Evolutionary conservation across 306 rosid genomes (phyloP).

Genomic region (Ziziphus jujuba): DNA sequence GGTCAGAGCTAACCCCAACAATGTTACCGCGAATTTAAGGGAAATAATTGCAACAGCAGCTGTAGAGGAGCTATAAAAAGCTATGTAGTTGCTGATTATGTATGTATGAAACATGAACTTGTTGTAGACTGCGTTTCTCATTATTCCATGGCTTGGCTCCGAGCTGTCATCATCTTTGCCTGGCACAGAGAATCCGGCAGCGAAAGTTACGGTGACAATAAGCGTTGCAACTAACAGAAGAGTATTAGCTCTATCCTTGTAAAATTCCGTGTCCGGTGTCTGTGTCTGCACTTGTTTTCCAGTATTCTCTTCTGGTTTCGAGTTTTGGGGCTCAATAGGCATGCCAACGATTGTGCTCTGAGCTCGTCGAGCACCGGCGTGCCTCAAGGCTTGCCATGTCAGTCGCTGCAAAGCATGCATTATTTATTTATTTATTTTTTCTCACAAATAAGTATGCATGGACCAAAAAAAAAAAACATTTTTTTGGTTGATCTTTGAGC

Average conservation of each 20-base stretch:
- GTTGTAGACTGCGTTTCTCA: too few relatives aligned
- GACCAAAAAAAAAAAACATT: too few relatives aligned
- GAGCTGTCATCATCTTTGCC: too few relatives aligned
- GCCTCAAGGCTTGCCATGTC: too few relatives aligned
- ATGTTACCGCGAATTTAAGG: slow-evolving; percentile 2
- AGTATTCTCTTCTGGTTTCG: too few relatives aligned
- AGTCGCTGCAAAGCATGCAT: too few relatives aligned
- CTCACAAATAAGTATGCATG: not conserved
- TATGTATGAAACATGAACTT: slow-evolving; percentile 11
- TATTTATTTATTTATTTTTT: too few relatives aligned
- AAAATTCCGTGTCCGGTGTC: not conserved
- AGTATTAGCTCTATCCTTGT: slow-evolving; percentile 14
- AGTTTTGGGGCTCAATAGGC: too few relatives aligned
- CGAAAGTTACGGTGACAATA: slow-evolving; percentile 29
- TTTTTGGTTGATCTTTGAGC: too few relatives aligned
- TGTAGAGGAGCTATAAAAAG: slow-evolving; percentile 25
- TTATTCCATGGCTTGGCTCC: slow-evolving; percentile 10
- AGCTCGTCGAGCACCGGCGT: too few relatives aligned
- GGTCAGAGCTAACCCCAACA: slow-evolving; percentile 30
- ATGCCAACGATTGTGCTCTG: not conserved
- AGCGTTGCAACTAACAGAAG: slow-evolving; percentile 28
- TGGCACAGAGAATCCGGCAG: slow-evolving; percentile 32
- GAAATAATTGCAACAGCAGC: slow-evolving; percentile 1
- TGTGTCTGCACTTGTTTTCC: not conserved
- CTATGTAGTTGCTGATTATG: slow-evolving; percentile 28